Conservation (phyloP, 805 yeast genomes). For the Pichia scutulata region DNA sequence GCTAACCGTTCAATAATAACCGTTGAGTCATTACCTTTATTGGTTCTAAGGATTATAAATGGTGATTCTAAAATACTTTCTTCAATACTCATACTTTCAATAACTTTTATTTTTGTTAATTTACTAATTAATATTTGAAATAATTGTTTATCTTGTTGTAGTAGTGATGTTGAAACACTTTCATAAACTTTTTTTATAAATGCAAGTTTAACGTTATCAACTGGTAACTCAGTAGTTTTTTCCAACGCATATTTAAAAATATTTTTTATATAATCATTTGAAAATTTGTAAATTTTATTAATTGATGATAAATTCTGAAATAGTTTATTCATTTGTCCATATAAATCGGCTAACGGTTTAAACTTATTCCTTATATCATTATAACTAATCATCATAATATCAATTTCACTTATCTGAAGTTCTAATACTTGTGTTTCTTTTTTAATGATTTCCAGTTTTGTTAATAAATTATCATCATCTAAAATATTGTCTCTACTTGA, state of each 20-base stretch:
- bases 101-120: neutral
- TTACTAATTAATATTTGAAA: conserved; percentile 30
- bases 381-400: conserved; percentile 45
- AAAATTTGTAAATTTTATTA: conserved; percentile 52
- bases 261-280: neutral
- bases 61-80: conserved; percentile 23
- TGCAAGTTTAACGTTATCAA: conserved; percentile 26
- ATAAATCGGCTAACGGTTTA: conserved; percentile 46
- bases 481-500: conserved; percentile 53
- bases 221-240: conserved; percentile 13
- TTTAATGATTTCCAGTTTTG: conserved; percentile 59
- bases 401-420: conserved; percentile 46
- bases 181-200: conserved; percentile 44
- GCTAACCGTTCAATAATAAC: conserved; percentile 43
- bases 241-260: neutral
- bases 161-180: conserved; percentile 39
- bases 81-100: conserved; percentile 14
- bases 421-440: conserved; percentile 49
- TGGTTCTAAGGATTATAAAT: conserved; percentile 47
- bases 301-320: conserved; percentile 35
- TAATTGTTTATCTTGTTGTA: conserved; percentile 35
- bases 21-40: conserved; percentile 63
- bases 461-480: conserved; percentile 55
- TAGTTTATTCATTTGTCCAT: conserved; percentile 42
- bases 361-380: conserved; percentile 41